phyloP scores from a whole-genome alignment of 768 basidiomycete species.

The Agaricus subrufescens region DNA sequence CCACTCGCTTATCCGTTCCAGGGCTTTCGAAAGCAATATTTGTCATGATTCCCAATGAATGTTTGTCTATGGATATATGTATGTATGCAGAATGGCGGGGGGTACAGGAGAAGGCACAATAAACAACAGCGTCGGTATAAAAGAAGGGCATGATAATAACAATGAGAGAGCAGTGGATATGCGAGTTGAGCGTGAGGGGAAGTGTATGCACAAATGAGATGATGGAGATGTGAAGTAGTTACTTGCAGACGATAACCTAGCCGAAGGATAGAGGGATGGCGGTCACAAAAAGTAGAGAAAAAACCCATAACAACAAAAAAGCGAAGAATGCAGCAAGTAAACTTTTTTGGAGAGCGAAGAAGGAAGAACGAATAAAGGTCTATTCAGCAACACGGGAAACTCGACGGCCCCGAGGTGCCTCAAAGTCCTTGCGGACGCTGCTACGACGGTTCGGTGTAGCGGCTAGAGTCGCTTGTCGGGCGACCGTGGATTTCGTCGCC shows the following conservation, averaged over 20 bases:
- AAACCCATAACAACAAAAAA: background rate
- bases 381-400: slow-evolving; percentile 4
- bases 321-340: background rate
- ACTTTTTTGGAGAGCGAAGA: background rate
- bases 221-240: slow-evolving; percentile 1
- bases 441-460: slow-evolving; percentile 2
- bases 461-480: slow-evolving; percentile 2
- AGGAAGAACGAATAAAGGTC: background rate
- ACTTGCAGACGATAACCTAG: background rate
- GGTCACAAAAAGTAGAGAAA: background rate
- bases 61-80: slow-evolving; percentile 11
- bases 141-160: slow-evolving; percentile 2
- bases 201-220: background rate
- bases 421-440: slow-evolving; percentile 4
- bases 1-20: slow-evolving; percentile 6
- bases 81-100: background rate
- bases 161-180: background rate
- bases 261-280: background rate
- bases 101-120: background rate
- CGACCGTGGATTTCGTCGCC: slow-evolving; percentile 7
- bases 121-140: background rate
- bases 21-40: background rate
- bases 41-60: slow-evolving; percentile 1
- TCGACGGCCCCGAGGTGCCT: slow-evolving; percentile 5
- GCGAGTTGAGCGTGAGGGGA: background rate